Evolutionary conservation across 805 yeast genomes (phyloP), one percentile per base, ranked within the genome.

Genomic region (Candida endomychidarum): DNA sequence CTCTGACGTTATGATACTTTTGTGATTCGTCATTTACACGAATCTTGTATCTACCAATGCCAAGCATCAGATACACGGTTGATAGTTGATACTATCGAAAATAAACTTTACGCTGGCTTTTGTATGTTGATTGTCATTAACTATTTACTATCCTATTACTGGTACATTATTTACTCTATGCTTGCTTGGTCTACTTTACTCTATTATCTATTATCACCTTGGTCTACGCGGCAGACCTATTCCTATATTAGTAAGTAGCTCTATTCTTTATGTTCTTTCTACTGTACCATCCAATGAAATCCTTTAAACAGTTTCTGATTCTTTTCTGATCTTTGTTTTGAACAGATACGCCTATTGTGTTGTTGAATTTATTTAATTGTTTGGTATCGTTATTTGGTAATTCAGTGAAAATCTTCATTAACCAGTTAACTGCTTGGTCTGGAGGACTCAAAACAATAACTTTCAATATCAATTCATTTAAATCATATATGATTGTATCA

Each of bases 221-320:
- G n/a, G n/a, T n/a, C n/a, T n/a, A n/a, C n/a, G n/a, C n/a, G n/a
- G n/a, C n/a, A n/a, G n/a, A 21, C 9, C 23, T 21, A 21, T 29
- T 18, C 21, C 21, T 19, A 29, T 29, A 10, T 17, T 25, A 35
- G 12, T 35, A 26, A 19, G 19, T 35, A 10, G 20, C 34, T 43
- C 68, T 51, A 21, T 61, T 61, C 8, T 46, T 72, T 16, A 86
- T 75, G 51, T 86, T 84, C 57, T 87, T 83, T 51, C 96, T 70
- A 22, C 82, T 65, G 61, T 87, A 89, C 93, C 96, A 86, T 40
- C 74, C 78, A 27, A 86, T 78, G 56, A 90, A 91, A 56, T 84
- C 91, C 52, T 80, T 77, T 39, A 90, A 66, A 32, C 85, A 74
- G 3, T 79, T 68, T 52, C 96, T 76, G 18, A 87, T 79, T 48